Evolutionary conservation across 495 filamentous ascomycete genomes (phyloP), one percentile per base, ranked within the genome.

Genomic region (Talaromyces proteolyticus): DNA sequence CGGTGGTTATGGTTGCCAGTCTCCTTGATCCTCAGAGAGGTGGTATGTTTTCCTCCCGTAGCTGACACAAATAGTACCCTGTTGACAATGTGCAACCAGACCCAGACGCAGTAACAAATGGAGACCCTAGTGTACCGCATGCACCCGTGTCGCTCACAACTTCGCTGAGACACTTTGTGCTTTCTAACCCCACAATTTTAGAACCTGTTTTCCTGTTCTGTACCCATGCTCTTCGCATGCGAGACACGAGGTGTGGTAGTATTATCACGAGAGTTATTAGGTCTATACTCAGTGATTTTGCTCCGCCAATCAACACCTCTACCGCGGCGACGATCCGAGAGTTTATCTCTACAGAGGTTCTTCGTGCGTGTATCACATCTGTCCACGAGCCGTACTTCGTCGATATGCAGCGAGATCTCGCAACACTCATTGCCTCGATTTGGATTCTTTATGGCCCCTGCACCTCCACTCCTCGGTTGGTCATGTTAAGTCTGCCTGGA

Each of bases 361-460:
- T 94, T 19, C 86, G 85, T 69, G 82, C 87, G 0, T 87, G 84
- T 53, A 88, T 95, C 64, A 86, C 89, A 18, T 92, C 88, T 12
- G 77, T 99, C 24, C 85, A 97, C 64, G 93, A 97, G 49, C 81
- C 89, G 1, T 96, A 97, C 61, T 97, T 97, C 57, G 91, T 96
- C 37, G 93, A 99, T 50, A 80, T 91, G 59, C 93, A 99, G 58
- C 94, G 90, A 64, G 93, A 97, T 29, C 78, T 97, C 8, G 93
- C 89, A 12, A 76, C 83, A 26, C 77, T 96, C 4, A 95, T 99
- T 55, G 91, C 91, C 2, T 78, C 82, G 5, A 93, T 96, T 49
- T 76, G 94, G 61, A 74, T 84, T 4, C 71, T 85, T 19, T 96
- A 95, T 60, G 80, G 74, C 5, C 68, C 73, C 1, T 61, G 74